phyloP scores from a whole-genome alignment of 1,284 basidiomycete species.

The Moniliella sp. region DNA sequence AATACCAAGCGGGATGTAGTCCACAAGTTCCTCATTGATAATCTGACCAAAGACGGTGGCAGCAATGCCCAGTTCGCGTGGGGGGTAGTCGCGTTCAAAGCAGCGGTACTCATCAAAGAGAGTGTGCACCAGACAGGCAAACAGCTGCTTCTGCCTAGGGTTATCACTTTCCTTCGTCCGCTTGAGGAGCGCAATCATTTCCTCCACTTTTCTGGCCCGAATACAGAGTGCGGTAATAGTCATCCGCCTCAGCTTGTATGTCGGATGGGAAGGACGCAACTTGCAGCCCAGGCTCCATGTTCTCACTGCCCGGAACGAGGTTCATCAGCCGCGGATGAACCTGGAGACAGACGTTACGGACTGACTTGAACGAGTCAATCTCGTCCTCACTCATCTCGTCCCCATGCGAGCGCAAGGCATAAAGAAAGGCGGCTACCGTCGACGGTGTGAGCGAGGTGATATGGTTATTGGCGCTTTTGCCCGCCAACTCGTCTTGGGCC shows the following conservation, averaged over 20 bases:
- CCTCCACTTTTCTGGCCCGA: constrained; percentile 69
- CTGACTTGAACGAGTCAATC: constrained; percentile 67
- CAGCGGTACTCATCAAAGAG: constrained; percentile 99
- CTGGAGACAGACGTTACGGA: constrained; percentile 79
- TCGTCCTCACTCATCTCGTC: constrained; percentile 43
- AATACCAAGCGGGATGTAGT: constrained; percentile 82
- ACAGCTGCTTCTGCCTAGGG: constrained; percentile 84
- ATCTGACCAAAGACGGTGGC: constrained; percentile 87
- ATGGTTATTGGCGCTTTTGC: constrained; percentile 27
- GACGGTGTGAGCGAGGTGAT: constrained; percentile 26
- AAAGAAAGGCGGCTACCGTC: constrained; percentile 26
- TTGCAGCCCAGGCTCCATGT: constrained; percentile 71
- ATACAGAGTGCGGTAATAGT: constrained; percentile 95
- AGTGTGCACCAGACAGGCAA: constrained; percentile 95
- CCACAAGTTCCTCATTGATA: constrained; percentile 78
- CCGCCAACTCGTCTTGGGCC: constrained; percentile 25
- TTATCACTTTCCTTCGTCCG: constrained; percentile 62
- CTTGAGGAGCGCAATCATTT: constrained; percentile 62
- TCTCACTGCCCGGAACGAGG: constrained; percentile 57
- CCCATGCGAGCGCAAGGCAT: constrained; percentile 25
- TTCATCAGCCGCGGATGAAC: constrained; percentile 90
- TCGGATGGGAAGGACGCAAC: constrained; percentile 71
- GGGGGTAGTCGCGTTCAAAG: constrained; percentile 76
- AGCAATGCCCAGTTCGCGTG: constrained; percentile 79
- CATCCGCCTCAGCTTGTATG: constrained; percentile 64